phyloP scores from a whole-genome alignment of 169 alveolate species.

The Plasmodium inui region DNA sequence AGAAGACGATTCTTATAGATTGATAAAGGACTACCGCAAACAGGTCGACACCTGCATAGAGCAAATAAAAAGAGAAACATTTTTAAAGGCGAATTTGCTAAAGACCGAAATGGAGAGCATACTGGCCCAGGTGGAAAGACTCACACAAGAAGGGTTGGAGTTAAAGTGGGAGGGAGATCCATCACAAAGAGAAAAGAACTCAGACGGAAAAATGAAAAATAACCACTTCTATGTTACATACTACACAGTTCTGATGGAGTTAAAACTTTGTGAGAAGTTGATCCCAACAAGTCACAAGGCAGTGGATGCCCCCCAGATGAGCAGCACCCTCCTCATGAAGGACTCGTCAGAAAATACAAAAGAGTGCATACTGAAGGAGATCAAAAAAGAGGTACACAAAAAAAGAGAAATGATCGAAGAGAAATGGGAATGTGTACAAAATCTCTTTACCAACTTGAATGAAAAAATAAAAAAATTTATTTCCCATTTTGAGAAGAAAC shows the following conservation, averaged over 20 bases:
- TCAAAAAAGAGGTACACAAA: slow-evolving; percentile 17
- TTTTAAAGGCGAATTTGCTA: slow-evolving; percentile 5
- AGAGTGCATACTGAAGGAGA: not conserved
- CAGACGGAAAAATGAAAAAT: not conserved
- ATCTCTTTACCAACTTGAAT: slow-evolving; percentile 20
- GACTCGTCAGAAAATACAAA: not conserved
- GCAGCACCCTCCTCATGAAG: not conserved
- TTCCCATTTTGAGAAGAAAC: slow-evolving; percentile 24
- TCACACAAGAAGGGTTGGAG: not conserved
- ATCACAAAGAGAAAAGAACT: not conserved
- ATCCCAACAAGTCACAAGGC: not conserved
- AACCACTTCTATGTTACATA: not conserved
- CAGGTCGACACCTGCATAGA: not conserved
- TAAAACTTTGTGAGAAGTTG: not conserved
- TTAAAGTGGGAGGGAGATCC: not conserved
- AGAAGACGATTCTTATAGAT: not conserved
- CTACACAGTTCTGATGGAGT: slow-evolving; percentile 9
- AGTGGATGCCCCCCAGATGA: not conserved
- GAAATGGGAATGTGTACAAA: slow-evolving; percentile 22
- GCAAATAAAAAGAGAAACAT: slow-evolving; percentile 24
- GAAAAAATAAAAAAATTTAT: slow-evolving; percentile 25
- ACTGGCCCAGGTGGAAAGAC: not conserved
- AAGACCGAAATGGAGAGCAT: slow-evolving; percentile 13
- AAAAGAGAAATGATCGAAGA: not conserved
- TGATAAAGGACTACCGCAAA: slow-evolving; percentile 25